Base-by-base conservation (phyloP, 305 asterid genomes). In the Fraxinus ornus region DNA sequence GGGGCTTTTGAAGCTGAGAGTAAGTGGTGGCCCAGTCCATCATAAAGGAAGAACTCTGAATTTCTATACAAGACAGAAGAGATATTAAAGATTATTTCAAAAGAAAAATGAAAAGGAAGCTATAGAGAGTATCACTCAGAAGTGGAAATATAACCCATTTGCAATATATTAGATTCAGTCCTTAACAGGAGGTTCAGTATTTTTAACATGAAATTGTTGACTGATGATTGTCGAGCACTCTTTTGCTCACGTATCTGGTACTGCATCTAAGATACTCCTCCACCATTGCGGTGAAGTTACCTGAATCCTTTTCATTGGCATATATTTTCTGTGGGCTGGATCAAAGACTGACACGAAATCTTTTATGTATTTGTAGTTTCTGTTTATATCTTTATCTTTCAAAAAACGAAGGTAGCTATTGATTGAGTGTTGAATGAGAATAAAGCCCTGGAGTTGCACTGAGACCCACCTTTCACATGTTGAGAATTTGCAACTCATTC, bases 401-500 rank as follows among this genome's bases (percentile, higher is more conserved):
- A 73, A 55, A 55, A 77, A n/a, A 44, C 22, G 30, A 55, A 6
- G 26, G 28, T 21, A 26, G 41, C 70, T 5, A 52, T n/a, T 2
- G 26, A 32, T 75, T 21, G 76, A 28, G 28, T 80, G 64, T 28
- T 60, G 74, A 52, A 77, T 62, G 75, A 36, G 80, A 5, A 47
- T 21, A 15, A 8, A 81, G 41, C 2, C 64, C 55, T 30, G 62
- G 78, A 3, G 26, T 8, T 79, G 77, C 81, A 1, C 57, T 68
- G 64, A 5, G 76, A 68, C 47, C 3, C 26, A 32, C 60, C 66
- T 77, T 82, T 36, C 72, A 39, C 70, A 57, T 60, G 70, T 80
- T 81, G 73, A 73, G 55, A 68, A 33, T 33, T 33, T 78, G 30
- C 71, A 55, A 24, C 21, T 78, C 44, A 84, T 82, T 49, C 81